Evolutionary conservation across 2,329 filamentous ascomycete species (phyloP).

Genomic region (Trichoderma sp.): DNA sequence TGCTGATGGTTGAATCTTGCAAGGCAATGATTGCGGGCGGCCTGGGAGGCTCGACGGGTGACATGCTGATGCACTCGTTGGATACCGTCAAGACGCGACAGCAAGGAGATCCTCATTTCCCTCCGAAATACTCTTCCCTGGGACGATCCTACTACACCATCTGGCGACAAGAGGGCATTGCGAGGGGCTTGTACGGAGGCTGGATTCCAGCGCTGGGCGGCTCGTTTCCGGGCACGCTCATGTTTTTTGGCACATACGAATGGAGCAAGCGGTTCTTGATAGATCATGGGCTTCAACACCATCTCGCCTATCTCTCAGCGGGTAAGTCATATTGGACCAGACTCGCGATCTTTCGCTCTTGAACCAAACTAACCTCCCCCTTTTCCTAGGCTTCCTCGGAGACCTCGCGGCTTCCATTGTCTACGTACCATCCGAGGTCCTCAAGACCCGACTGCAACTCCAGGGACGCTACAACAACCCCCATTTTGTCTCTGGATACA

Average conservation of each 20-base stretch:
- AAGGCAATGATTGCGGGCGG: slow-evolving; percentile 95
- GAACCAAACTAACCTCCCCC: background rate
- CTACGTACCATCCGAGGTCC: slow-evolving; percentile 94
- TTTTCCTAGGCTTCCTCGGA: slow-evolving; percentile 71
- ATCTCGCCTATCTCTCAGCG: slow-evolving; percentile 79
- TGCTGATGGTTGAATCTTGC: slow-evolving; percentile 17
- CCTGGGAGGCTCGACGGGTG: slow-evolving; percentile 85
- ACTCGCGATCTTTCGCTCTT: slow-evolving; percentile 12
- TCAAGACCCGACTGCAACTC: slow-evolving; percentile 94
- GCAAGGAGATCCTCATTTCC: slow-evolving; percentile 90
- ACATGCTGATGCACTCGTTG: slow-evolving; percentile 97
- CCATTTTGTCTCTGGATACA: slow-evolving; percentile 90
- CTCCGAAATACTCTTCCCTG: slow-evolving; percentile 88
- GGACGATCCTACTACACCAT: slow-evolving; percentile 91
- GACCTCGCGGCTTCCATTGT: slow-evolving; percentile 88
- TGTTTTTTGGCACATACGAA: slow-evolving; percentile 97
- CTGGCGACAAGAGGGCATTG: slow-evolving; percentile 83
- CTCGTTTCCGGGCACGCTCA: slow-evolving; percentile 87
- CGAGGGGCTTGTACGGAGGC: slow-evolving; percentile 86
- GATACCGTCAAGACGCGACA: slow-evolving; percentile 98
- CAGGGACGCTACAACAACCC: slow-evolving; percentile 96
- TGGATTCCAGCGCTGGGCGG: slow-evolving; percentile 86
- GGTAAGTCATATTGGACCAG: slow-evolving; percentile 49
- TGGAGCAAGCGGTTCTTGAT: slow-evolving; percentile 88
- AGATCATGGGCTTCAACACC: slow-evolving; percentile 76